Conservation (phyloP, 805 yeast species). For the Candida ortonii region DNA sequence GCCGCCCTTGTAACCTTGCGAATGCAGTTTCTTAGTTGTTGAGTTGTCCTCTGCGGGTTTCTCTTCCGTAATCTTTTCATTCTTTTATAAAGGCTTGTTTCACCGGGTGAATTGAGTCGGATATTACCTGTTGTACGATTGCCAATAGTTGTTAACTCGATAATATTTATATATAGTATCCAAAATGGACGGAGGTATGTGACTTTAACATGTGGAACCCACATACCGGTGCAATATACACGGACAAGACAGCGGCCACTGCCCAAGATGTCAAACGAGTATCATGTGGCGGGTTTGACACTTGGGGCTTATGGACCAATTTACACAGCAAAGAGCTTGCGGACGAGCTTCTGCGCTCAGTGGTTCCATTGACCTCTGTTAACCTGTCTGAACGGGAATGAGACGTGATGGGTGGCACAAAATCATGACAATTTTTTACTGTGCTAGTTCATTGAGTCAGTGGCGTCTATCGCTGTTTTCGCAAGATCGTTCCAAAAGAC, state of each 20-base stretch:
- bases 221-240: not conserved
- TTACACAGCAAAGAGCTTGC: too few species aligned
- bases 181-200: slow-evolving; percentile 64
- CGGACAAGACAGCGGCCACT: slow-evolving; percentile 11
- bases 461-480: too few species aligned
- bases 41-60: slow-evolving; percentile 22
- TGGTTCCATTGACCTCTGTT: too few species aligned
- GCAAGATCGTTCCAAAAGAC: too few species aligned
- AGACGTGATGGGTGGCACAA: too few species aligned
- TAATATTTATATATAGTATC: slow-evolving; percentile 18
- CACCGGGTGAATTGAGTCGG: slow-evolving; percentile 6
- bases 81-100: slow-evolving; percentile 4
- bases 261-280: too few species aligned
- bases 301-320: too few species aligned
- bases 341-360: too few species aligned
- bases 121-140: slow-evolving; percentile 10
- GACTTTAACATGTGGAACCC: not conserved
- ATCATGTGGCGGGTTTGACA: too few species aligned
- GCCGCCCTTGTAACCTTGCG: slow-evolving; percentile 6
- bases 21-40: slow-evolving; percentile 16
- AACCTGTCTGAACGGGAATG: too few species aligned
- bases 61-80: slow-evolving; percentile 9
- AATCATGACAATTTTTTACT: too few species aligned
- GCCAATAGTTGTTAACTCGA: slow-evolving; percentile 16
- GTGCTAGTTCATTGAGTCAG: too few species aligned